Evolutionary conservation across 371 early-diverging fungal genomes (phyloP), one percentile per base, ranked within the genome.

Genomic region (Apophysomyces sp.): DNA sequence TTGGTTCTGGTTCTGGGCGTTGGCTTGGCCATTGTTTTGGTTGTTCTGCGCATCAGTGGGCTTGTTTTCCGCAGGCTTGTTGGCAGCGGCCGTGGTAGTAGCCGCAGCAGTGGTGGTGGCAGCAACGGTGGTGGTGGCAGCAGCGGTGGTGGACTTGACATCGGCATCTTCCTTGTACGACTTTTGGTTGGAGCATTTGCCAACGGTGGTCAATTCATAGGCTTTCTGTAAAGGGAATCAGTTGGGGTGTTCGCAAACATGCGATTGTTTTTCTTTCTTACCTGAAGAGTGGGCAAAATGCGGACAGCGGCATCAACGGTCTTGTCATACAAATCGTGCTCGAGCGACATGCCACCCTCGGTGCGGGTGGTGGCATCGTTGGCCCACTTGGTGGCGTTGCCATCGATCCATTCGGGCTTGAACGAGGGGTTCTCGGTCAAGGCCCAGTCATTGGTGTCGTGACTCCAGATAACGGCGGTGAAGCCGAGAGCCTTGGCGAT

Each of bases 361-460:
- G 57, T 62, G 36, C 69, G 62, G 12, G 67, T 66, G 13, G 62
- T 28, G 21, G 71, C 73, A 5, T 34, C 65, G 11, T 65, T 56
- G 30, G 68, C 77, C 81, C 81, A 80, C 51, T 69, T 26, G 13
- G 81, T 73, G 37, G 70, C 72, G 40, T 77, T 77, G 52, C 69
- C 68, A 55, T 62, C 61, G 13, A 80, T 71, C 73, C 75, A 77
- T 16, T 54, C 55, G 18, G 30, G 53, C 24, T 58, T 41, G 57
- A 68, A 68, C 15, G 26, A 44, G 13, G 24, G 28, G 34, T 60
- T 55, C 39, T 63, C 64, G 30, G 59, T 60, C 34, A 65, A 59
- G 40, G 18, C 52, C 81, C 81, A 80, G 57, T 81, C 81, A 31
- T 76, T 68, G 28, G 81, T 78, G 61, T 81, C 81, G 40, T 72